A percentile compares a stretch with the other conserved stretches of the same genome.
Evolutionary conservation across 352 stramenopile species (phyloP).

Genomic region (Phytophthora pini): DNA sequence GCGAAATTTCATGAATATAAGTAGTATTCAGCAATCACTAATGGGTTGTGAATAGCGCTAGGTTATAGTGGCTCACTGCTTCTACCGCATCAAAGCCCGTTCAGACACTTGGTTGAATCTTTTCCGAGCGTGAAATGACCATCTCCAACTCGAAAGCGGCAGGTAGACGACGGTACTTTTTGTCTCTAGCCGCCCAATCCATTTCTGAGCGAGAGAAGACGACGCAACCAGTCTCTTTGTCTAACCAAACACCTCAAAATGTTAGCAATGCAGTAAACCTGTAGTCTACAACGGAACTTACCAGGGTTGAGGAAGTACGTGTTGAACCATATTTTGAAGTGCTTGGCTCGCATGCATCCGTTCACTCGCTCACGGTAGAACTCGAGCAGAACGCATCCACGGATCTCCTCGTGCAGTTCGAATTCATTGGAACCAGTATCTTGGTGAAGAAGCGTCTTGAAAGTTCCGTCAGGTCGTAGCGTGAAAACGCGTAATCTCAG

Average conservation of each 20-base stretch:
- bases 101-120: slow-evolving; percentile 14
- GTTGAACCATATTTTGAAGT: slow-evolving; percentile 84
- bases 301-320: slow-evolving; percentile 55
- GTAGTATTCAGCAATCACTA: too few relatives aligned
- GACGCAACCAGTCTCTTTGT: slow-evolving; percentile 43
- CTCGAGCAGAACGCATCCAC: slow-evolving; percentile 65
- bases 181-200: slow-evolving; percentile 72
- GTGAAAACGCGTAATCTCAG: slow-evolving; percentile 61
- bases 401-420: slow-evolving; percentile 47
- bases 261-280: neutral
- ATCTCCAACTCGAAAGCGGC: slow-evolving; percentile 74
- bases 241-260: slow-evolving; percentile 19
- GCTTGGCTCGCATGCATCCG: slow-evolving; percentile 56
- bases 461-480: slow-evolving; percentile 29
- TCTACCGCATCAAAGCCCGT: too few relatives aligned
- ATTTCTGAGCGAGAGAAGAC: slow-evolving; percentile 57
- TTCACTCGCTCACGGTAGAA: slow-evolving; percentile 50
- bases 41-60: too few relatives aligned
- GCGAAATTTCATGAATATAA: neutral
- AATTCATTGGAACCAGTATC: slow-evolving; percentile 61
- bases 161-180: slow-evolving; percentile 64
- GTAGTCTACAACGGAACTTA: slow-evolving; percentile 9
- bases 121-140: slow-evolving; percentile 26
- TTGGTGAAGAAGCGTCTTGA: slow-evolving; percentile 55
- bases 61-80: slow-evolving; percentile 1